Base-by-base conservation (phyloP, 2,329 filamentous ascomycete species). In the Aureobasidium sp. region DNA sequence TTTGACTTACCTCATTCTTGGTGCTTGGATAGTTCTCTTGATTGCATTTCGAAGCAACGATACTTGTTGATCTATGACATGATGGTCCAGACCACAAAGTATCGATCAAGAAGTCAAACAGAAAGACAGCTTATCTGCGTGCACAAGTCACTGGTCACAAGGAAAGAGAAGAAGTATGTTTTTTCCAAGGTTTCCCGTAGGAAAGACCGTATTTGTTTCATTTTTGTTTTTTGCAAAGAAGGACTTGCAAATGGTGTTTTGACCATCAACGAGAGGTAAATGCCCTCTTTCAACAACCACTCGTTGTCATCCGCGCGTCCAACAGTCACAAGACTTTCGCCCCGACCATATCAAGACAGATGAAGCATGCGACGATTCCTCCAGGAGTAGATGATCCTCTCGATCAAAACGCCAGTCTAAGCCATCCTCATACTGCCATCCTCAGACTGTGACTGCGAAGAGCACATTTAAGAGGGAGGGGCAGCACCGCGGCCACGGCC, bases 401-500 rank as follows among this genome's bases (percentile, higher is more conserved):
- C 36, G 8, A 5, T 13, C 16, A 25, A 61, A 45, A 9, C 7
- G 3, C 48, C 25, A 55, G 15, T 3, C 36, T 27, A 42, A 32
- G 37, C 15, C 45, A 48, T 15, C 9, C 45, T 48, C 45, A 48
- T 7, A 30, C 21, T 39, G 5, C 27, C 49, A n/a, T 37, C 16
- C 21, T 42, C 32, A 48, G 5, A 37, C 13, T 37, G 13, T 11
- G 8, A 21, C 7, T 27, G 25, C 4, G 5, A 47, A 30, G 25
- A 4, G 13, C 5, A n/a, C 41, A 41, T 54, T 59, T 73, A 72
- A 71, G 88, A 70, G 62, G 68, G 62, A 65, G 70, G 48, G 61
- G 72, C 85, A 79, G 88, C 86, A 75, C 88, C 88, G 83, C 90
- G 88, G 79, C 90, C 91, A 86, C 91, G 90, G 77, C 91, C 91